Percentiles rank a stretch among this genome's conserved stretches.
phyloP scores from a whole-genome alignment of 2,329 filamentous ascomycete species.

The Aspergillus versicolor region DNA sequence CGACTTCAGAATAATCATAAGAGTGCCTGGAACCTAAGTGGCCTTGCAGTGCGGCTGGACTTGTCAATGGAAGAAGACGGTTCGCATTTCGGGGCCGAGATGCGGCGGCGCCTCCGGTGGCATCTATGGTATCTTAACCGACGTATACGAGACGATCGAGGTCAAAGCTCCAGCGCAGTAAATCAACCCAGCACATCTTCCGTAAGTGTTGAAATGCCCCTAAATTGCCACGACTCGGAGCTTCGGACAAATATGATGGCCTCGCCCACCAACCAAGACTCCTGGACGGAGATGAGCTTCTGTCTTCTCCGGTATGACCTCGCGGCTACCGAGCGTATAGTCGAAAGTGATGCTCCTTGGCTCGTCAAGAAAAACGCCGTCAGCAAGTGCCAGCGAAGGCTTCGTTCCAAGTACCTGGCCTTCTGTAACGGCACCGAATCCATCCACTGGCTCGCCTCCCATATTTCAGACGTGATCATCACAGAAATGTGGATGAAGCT shows the following conservation, averaged over 20 bases:
- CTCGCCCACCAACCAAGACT: constrained; percentile 41
- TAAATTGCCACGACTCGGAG: constrained; percentile 46
- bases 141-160: constrained; percentile 41
- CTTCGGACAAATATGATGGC: constrained; percentile 43
- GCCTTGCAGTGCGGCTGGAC: constrained; percentile 44
- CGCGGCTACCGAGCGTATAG: constrained; percentile 30
- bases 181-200: constrained; percentile 23
- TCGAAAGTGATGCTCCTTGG: constrained; percentile 17
- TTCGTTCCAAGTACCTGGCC: constrained; percentile 50
- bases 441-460: constrained; percentile 63
- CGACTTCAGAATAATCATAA: constrained; percentile 21
- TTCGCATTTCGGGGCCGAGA: constrained; percentile 41
- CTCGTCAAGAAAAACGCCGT: constrained; percentile 36
- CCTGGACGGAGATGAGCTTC: constrained; percentile 50
- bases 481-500: constrained; percentile 72
- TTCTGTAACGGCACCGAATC: constrained; percentile 45
- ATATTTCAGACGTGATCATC: constrained; percentile 66
- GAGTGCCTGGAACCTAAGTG: constrained; percentile 27
- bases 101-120: constrained; percentile 32
- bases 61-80: constrained; percentile 23
- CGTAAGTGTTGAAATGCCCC: constrained; percentile 36
- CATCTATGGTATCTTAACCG: constrained; percentile 39
- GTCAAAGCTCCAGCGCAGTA: constrained; percentile 24
- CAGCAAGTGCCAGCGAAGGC: constrained; percentile 46
- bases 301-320: constrained; percentile 49